Evolutionary conservation across 2,329 filamentous ascomycete species (phyloP).

Genomic region (Sporothrix brunneoviolacea): DNA sequence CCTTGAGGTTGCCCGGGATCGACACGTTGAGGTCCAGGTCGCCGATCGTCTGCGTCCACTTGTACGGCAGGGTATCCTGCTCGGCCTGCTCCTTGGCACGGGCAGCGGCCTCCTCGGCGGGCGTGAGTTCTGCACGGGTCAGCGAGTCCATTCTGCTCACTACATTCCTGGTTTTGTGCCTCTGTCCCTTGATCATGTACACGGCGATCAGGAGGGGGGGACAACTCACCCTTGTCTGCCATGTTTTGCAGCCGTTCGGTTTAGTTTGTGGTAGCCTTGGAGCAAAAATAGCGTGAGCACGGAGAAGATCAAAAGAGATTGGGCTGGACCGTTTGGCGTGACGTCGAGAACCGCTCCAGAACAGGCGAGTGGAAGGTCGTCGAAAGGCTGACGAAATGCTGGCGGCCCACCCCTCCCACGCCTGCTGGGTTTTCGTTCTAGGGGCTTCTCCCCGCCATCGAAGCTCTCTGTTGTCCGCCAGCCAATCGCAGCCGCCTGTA

Average conservation of each 20-base stretch:
- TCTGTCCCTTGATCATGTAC: not conserved
- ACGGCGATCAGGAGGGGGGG: not conserved
- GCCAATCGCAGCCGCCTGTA: not conserved
- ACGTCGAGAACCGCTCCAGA: no score
- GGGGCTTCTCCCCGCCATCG: conserved; percentile 11
- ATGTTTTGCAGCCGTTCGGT: not conserved
- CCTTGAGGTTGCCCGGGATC: conserved; percentile 78
- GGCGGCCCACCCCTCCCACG: not conserved
- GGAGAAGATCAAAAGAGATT: no score
- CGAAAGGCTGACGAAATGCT: conserved; percentile 14
- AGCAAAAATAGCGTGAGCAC: no score
- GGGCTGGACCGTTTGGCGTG: no score
- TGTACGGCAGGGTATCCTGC: conserved; percentile 88
- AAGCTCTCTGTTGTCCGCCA: not conserved
- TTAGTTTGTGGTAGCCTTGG: not conserved
- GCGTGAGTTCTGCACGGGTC: conserved; percentile 41
- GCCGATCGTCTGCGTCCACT: conserved; percentile 89
- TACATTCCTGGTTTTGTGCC: no score
- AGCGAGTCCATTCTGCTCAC: no score
- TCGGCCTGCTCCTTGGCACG: conserved; percentile 73
- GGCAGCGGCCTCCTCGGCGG: conserved; percentile 52
- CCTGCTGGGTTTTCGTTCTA: conserved; percentile 1
- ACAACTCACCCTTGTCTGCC: conserved; percentile 7
- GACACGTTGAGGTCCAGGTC: conserved; percentile 76
- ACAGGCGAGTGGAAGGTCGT: not conserved